Evolutionary conservation across 768 basidiomycete genomes (phyloP).

Genomic region (Rickenella mellea): DNA sequence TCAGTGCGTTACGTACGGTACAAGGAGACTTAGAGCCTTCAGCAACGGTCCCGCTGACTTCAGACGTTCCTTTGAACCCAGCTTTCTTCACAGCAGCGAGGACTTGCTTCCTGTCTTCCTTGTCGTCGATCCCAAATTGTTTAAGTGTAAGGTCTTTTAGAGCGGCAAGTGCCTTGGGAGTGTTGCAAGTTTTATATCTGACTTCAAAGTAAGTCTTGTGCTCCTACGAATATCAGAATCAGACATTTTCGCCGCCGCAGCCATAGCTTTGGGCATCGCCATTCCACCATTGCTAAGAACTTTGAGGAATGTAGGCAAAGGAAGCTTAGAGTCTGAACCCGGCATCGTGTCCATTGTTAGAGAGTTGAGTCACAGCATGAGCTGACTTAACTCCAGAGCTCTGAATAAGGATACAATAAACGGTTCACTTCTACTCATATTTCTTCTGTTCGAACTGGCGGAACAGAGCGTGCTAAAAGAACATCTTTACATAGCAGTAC

Average conservation of each 20-base stretch:
- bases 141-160: slow-evolving; percentile 54
- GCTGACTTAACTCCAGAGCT: too few relatives aligned
- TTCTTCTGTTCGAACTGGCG: neutral
- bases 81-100: slow-evolving; percentile 53
- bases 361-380: too few relatives aligned
- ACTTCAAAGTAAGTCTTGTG: too few relatives aligned
- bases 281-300: slow-evolving; percentile 49
- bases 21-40: neutral
- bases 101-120: slow-evolving; percentile 53
- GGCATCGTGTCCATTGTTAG: neutral
- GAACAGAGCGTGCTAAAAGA: neutral
- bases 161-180: slow-evolving; percentile 42
- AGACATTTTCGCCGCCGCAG: slow-evolving; percentile 61
- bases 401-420: too few relatives aligned
- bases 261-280: slow-evolving; percentile 58
- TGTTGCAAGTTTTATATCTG: slow-evolving; percentile 68
- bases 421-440: neutral
- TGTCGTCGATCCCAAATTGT: slow-evolving; percentile 48
- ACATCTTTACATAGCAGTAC: slow-evolving; percentile 20
- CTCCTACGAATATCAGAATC: slow-evolving; percentile 3
- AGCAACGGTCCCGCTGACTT: neutral
- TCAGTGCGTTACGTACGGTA: neutral
- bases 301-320: slow-evolving; percentile 60
- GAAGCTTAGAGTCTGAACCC: slow-evolving; percentile 34
- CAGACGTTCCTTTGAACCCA: slow-evolving; percentile 34